Percentiles rank a stretch among this genome's conserved stretches.
phyloP scores from a whole-genome alignment of 768 basidiomycete species.

The Calocera viscosa region DNA sequence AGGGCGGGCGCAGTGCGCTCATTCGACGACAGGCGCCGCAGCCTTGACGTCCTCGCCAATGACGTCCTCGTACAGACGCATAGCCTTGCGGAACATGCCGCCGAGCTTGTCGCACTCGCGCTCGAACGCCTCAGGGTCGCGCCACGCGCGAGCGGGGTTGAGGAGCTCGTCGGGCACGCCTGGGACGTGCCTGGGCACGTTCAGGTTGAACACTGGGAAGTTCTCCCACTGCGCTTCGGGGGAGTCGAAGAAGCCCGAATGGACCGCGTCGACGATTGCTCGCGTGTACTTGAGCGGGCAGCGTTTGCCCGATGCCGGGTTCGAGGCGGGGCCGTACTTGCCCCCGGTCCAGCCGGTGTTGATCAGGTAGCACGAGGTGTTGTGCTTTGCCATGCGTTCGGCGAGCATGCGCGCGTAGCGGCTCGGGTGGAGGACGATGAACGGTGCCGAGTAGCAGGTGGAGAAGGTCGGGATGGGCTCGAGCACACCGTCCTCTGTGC shows the following conservation, averaged over 20 bases:
- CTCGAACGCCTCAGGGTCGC: conserved; percentile 78
- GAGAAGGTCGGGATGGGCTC: conserved; percentile 99
- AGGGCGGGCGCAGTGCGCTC: not conserved
- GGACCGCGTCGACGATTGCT: conserved; percentile 92
- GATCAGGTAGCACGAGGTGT: conserved; percentile 94
- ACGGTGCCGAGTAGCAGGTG: conserved; percentile 98
- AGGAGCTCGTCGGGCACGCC: conserved; percentile 86
- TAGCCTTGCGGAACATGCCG: conserved; percentile 90
- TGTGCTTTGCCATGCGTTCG: conserved; percentile 76
- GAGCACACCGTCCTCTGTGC: conserved; percentile 93
- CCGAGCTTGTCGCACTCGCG: conserved; percentile 78
- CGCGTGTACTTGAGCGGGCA: conserved; percentile 95
- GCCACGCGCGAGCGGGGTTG: conserved; percentile 79
- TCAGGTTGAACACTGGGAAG: conserved; percentile 66
- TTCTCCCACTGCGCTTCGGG: conserved; percentile 76
- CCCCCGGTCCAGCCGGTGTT: conserved; percentile 98
- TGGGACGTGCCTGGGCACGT: conserved; percentile 68
- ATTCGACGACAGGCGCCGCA: conserved; percentile 50
- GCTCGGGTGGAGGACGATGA: conserved; percentile 93
- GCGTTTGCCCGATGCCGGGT: conserved; percentile 52
- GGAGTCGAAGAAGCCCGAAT: conserved; percentile 62
- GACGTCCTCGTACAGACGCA: conserved; percentile 79
- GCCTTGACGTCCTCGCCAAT: conserved; percentile 66
- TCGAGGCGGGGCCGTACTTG: conserved; percentile 51
- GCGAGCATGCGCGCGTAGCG: conserved; percentile 97